These are phyloP conservation scores for Hortiboletus rubellus DNA, from an alignment of 1,284 basidiomycete genomes.

Conservation along the genomic window DNA sequence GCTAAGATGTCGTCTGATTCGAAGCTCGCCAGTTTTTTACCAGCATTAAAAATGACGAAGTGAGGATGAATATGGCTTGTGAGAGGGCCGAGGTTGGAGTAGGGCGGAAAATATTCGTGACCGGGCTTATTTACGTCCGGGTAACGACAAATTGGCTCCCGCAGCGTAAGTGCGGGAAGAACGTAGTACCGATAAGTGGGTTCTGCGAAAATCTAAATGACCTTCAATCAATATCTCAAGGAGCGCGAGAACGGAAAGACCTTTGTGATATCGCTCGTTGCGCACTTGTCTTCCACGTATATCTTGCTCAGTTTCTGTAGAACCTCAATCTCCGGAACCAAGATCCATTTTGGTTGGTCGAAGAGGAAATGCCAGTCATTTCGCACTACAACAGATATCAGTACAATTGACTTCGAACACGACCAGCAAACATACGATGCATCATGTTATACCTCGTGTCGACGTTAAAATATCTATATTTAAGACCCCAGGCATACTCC, in stretches of 20 bases:
- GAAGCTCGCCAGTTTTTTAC: background rate
- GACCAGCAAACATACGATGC: background rate
- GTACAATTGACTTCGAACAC: accelerated
- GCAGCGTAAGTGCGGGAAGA: background rate
- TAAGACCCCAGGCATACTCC: slow-evolving; percentile 39
- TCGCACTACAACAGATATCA: background rate
- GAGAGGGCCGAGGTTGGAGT: background rate
- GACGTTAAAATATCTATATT: background rate
- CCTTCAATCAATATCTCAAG: background rate
- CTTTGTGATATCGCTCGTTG: background rate
- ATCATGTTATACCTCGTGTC: background rate
- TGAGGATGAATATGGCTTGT: background rate
- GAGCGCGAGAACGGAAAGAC: background rate
- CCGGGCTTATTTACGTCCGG: background rate
- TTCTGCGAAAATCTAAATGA: background rate
- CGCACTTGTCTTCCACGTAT: background rate
- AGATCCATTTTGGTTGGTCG: background rate
- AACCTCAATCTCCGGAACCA: background rate
- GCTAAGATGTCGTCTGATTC: no score
- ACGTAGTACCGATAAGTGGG: background rate
- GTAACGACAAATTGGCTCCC: background rate
- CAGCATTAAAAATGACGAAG: slow-evolving; percentile 4
- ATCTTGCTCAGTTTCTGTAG: background rate
- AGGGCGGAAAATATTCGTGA: background rate
- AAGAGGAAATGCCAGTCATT: background rate